Evolutionary conservation across 2,329 filamentous ascomycete genomes (phyloP).

Genomic region (Metarhizium brunneum): DNA sequence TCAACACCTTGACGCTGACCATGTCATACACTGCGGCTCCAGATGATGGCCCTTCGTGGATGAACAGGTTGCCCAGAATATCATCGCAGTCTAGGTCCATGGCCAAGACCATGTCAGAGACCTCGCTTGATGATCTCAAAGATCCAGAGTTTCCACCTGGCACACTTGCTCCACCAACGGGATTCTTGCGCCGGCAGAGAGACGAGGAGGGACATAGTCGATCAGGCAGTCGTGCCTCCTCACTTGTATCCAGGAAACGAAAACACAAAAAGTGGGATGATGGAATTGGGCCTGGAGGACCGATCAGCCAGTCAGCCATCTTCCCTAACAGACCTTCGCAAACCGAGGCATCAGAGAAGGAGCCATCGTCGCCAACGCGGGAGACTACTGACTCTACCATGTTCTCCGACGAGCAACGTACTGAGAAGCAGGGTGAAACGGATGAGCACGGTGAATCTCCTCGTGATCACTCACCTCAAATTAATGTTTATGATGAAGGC

Average conservation of each 20-base stretch:
- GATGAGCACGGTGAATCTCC: conserved; percentile 14
- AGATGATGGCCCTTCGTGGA: conserved; percentile 86
- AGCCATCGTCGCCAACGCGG: conserved; percentile 16
- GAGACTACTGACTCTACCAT: conserved; percentile 25
- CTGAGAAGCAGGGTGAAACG: conserved; percentile 19
- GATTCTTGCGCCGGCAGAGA: conserved; percentile 73
- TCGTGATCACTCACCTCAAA: conserved; percentile 14
- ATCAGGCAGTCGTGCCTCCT: conserved; percentile 49
- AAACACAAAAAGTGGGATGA: conserved; percentile 61
- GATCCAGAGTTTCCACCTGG: conserved; percentile 55
- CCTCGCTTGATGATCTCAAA: conserved; percentile 58
- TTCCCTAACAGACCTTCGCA: conserved; percentile 47
- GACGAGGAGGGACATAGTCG: conserved; percentile 58
- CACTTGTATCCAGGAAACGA: conserved; percentile 49
- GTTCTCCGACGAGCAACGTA: conserved; percentile 21
- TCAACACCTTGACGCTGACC: conserved; percentile 91
- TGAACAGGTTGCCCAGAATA: conserved; percentile 77
- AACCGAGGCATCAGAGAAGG: conserved; percentile 18
- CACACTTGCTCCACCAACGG: conserved; percentile 61
- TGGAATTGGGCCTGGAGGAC: conserved; percentile 72
- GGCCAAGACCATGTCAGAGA: conserved; percentile 74
- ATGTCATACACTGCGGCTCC: conserved; percentile 91
- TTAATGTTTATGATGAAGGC: conserved; percentile 77
- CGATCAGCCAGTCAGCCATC: conserved; percentile 84
- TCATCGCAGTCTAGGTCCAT: conserved; percentile 65